phyloP scores from a whole-genome alignment of 2,329 filamentous ascomycete genomes.

The Aureobasidium sp. region DNA sequence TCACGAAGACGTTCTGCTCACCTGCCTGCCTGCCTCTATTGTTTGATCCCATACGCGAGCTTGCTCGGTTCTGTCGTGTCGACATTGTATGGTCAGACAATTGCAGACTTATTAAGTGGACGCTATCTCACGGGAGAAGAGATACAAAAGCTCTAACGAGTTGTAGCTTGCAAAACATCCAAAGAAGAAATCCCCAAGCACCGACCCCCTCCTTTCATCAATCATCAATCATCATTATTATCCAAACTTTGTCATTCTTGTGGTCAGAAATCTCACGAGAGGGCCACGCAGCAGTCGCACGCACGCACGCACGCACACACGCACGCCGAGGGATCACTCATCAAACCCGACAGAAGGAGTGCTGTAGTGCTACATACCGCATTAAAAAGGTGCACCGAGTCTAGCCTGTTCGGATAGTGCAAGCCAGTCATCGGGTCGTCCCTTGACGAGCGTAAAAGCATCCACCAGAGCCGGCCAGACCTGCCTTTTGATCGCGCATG shows the following conservation, averaged over 20 bases:
- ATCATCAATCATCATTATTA: constrained; percentile 10
- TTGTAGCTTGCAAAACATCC: constrained; percentile 1
- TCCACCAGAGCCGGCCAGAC: constrained; percentile 13
- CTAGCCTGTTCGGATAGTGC: constrained; percentile 1
- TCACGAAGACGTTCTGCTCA: constrained; percentile 14
- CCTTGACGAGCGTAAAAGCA: constrained; percentile 8
- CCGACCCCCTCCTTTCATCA: neutral
- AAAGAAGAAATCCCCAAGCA: constrained; percentile 1
- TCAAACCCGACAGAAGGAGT: constrained; percentile 2
- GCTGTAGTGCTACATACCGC: constrained; percentile 9
- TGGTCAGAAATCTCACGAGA: no score
- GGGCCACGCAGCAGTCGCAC: neutral
- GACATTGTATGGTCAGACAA: neutral
- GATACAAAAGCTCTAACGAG: constrained; percentile 6
- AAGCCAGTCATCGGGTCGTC: constrained; percentile 9
- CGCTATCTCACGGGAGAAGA: neutral
- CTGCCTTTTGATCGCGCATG: constrained; percentile 15
- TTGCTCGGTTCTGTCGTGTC: constrained; percentile 6
- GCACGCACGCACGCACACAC: neutral
- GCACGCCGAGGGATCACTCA: neutral
- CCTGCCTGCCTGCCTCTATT: constrained; percentile 16
- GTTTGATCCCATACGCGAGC: constrained; percentile 15
- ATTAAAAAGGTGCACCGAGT: neutral
- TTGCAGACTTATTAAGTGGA: constrained; percentile 15
- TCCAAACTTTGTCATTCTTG: neutral